phyloP scores from a whole-genome alignment of 2,329 filamentous ascomycete species.

The Ciborinia camelliae region DNA sequence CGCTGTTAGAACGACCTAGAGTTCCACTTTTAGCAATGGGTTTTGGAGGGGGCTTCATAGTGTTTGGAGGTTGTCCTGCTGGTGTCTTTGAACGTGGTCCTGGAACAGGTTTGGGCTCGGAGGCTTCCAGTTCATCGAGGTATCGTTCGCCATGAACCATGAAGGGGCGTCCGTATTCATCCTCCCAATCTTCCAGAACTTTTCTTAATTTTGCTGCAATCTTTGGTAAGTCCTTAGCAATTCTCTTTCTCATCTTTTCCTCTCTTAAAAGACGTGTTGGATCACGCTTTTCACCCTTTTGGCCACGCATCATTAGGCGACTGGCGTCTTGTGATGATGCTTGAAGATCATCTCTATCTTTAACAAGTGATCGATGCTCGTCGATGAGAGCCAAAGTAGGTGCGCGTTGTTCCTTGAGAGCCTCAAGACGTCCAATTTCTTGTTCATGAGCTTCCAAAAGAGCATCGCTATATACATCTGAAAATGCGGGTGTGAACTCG shows the following conservation, averaged over 20 bases:
- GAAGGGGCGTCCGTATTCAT: slow-evolving; percentile 91
- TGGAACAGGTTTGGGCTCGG: slow-evolving; percentile 54
- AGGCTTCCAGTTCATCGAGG: slow-evolving; percentile 73
- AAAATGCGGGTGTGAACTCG: slow-evolving; percentile 94
- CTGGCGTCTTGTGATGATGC: slow-evolving; percentile 93
- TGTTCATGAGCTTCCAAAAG: slow-evolving; percentile 91
- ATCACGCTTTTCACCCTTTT: slow-evolving; percentile 91
- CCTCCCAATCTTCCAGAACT: slow-evolving; percentile 82
- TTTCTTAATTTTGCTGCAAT: slow-evolving; percentile 79
- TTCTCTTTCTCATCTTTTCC: slow-evolving; percentile 98
- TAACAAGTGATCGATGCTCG: slow-evolving; percentile 74
- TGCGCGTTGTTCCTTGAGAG: slow-evolving; percentile 79
- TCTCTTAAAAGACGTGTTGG: slow-evolving; percentile 90
- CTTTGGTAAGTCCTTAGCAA: slow-evolving; percentile 93
- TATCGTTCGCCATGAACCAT: slow-evolving; percentile 90
- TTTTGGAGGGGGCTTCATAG: slow-evolving; percentile 29
- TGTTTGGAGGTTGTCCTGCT: slow-evolving; percentile 54
- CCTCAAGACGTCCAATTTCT: slow-evolving; percentile 79
- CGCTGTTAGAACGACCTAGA: slow-evolving; percentile 34
- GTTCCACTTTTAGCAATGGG: slow-evolving; percentile 29
- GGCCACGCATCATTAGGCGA: slow-evolving; percentile 82
- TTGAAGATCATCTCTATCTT: slow-evolving; percentile 83
- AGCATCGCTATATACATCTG: slow-evolving; percentile 94
- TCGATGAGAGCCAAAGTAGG: slow-evolving; percentile 82
- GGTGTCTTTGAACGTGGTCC: slow-evolving; percentile 75